A percentile compares a stretch with the other conserved stretches of the same genome.
These are phyloP conservation scores for Berkeleyomyces rouxiae DNA, from an alignment of 2,329 filamentous ascomycete genomes.

Conservation along the genomic window DNA sequence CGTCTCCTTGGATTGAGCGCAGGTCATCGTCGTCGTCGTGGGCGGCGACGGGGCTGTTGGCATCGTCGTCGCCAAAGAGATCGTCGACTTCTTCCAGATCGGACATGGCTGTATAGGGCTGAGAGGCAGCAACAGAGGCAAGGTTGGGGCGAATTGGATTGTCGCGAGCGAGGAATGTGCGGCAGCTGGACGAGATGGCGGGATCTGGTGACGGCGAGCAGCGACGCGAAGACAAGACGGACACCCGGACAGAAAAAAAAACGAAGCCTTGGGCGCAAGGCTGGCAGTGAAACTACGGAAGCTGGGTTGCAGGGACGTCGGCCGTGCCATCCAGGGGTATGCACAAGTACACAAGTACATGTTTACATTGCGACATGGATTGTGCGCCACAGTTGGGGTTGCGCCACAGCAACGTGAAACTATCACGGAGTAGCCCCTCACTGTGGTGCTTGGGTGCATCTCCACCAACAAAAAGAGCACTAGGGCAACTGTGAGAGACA, in stretches of 20 bases:
- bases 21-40: conserved; percentile 38
- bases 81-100: conserved; percentile 42
- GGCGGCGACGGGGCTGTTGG: conserved; percentile 42
- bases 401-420: not conserved
- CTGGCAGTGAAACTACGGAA: not conserved
- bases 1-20: conserved; percentile 33
- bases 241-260: conserved; percentile 3
- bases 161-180: not conserved
- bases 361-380: not conserved
- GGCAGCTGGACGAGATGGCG: not conserved
- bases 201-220: not conserved
- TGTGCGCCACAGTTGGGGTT: not conserved
- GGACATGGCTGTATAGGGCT: conserved; percentile 27
- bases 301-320: not conserved
- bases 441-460: too few species aligned
- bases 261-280: conserved; percentile 13
- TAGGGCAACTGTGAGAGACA: too few species aligned
- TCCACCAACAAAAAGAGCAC: too few species aligned
- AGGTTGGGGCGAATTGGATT: not conserved
- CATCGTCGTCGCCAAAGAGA: conserved; percentile 44
- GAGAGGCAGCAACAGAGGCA: not conserved
- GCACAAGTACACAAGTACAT: too few species aligned
- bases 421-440: too few species aligned
- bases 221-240: conserved; percentile 6
- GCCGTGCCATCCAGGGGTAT: too few species aligned